phyloP scores from a whole-genome alignment of 805 yeast species.

The Suhomyces pyralidae region DNA sequence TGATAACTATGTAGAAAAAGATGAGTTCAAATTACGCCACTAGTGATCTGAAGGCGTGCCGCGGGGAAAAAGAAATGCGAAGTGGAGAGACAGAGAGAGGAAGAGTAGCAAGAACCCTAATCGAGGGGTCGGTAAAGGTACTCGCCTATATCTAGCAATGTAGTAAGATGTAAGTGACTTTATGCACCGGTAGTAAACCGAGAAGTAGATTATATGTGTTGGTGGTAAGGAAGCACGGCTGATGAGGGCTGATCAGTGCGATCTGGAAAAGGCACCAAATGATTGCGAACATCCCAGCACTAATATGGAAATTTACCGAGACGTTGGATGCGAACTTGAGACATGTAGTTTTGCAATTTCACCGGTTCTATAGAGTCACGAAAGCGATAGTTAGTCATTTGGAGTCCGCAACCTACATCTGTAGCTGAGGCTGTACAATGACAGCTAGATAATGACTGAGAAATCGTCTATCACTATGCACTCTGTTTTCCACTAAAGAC shows the following conservation, averaged over 20 bases:
- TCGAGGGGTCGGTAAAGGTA: background rate
- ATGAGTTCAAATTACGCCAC: background rate
- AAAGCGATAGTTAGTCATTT: too few relatives aligned
- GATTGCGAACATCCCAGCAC: too few relatives aligned
- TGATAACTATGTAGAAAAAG: background rate
- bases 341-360: too few relatives aligned
- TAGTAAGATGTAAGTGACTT: too few relatives aligned
- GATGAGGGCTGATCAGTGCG: background rate
- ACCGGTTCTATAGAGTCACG: too few relatives aligned
- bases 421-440: background rate
- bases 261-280: background rate
- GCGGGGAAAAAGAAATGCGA: background rate
- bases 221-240: background rate
- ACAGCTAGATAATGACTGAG: background rate
- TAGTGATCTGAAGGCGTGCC: background rate
- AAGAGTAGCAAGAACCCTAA: background rate
- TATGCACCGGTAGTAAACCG: background rate
- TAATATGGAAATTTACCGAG: too few relatives aligned
- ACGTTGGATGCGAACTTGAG: too few relatives aligned
- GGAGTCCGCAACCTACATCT: background rate
- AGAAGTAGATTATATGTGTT: background rate
- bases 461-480: background rate
- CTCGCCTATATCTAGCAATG: too few relatives aligned
- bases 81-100: background rate
- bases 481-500: background rate